phyloP scores from a whole-genome alignment of 352 stramenopile species.

The Pythium grandisporangium region DNA sequence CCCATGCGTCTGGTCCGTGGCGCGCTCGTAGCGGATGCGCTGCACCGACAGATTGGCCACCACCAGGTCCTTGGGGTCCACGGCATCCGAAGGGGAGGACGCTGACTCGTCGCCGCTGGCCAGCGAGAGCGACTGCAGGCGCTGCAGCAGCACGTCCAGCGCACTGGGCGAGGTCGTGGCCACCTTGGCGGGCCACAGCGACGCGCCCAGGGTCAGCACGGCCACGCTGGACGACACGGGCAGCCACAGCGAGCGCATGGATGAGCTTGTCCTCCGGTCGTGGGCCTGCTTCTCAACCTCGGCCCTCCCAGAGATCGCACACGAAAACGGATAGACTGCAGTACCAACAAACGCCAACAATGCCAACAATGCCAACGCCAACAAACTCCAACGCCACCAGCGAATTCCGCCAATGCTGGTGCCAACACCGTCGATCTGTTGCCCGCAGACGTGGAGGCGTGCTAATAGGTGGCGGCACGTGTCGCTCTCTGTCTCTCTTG shows the following conservation, averaged over 20 bases:
- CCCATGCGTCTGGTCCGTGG: not conserved
- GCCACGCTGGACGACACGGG: slow-evolving; percentile 13
- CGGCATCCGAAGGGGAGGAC: slow-evolving; percentile 3
- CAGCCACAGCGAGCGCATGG: slow-evolving; percentile 15
- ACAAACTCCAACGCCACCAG: no score
- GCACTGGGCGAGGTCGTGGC: slow-evolving; percentile 4
- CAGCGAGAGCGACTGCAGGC: slow-evolving; percentile 7
- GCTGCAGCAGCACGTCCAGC: slow-evolving; percentile 1
- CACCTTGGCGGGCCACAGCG: slow-evolving; percentile 8
- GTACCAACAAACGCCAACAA: no score
- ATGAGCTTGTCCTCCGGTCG: no score
- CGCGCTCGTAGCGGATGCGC: slow-evolving; percentile 38
- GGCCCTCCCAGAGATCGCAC: no score
- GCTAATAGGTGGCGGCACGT: no score
- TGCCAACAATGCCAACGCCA: no score
- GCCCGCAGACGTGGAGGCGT: no score
- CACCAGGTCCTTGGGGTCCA: slow-evolving; percentile 19
- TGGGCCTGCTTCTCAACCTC: no score
- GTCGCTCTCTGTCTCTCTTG: no score
- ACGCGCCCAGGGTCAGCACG: slow-evolving; percentile 4
- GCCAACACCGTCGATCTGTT: no score
- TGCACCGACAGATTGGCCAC: slow-evolving; percentile 54
- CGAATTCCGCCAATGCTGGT: no score
- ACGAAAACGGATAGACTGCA: no score
- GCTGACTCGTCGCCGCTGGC: slow-evolving; percentile 1